Conservation (phyloP, 805 yeast genomes). For the Dipodascopsis tothii region DNA sequence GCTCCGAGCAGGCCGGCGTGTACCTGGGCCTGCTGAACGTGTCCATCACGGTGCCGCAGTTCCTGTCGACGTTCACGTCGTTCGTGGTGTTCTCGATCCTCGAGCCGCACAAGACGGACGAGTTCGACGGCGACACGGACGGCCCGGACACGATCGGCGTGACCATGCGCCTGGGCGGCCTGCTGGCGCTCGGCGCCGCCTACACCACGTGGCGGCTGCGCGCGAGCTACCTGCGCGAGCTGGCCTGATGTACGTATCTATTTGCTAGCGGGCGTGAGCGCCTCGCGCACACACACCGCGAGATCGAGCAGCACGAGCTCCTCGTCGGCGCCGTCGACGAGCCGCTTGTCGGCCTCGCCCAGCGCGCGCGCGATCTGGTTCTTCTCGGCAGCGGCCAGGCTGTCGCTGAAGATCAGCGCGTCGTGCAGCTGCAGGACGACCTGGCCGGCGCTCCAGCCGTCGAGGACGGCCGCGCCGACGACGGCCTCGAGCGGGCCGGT, state of each 20-base stretch:
- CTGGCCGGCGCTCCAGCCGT: conserved; percentile 77
- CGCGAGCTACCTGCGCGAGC: not conserved
- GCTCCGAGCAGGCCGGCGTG: conserved; percentile 31
- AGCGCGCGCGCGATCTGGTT: conserved; percentile 55
- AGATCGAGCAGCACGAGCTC: conserved; percentile 66
- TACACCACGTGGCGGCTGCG: conserved; percentile 23
- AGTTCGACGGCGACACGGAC: conserved; percentile 25
- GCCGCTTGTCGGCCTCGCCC: conserved; percentile 65
- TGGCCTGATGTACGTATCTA: not conserved
- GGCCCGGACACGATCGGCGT: conserved; percentile 30
- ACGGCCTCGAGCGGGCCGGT: conserved; percentile 26
- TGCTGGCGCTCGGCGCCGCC: conserved; percentile 33
- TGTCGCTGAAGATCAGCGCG: conserved; percentile 49
- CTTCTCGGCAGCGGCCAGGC: conserved; percentile 47
- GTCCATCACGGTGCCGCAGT: conserved; percentile 36
- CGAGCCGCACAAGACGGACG: conserved; percentile 18
- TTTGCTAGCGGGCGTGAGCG: no score
- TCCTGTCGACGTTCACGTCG: conserved; percentile 35
- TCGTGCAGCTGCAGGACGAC: conserved; percentile 67
- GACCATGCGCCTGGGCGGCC: conserved; percentile 34
- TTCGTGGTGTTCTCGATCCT: conserved; percentile 31
- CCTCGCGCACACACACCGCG: conserved; percentile 8
- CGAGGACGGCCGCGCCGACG: conserved; percentile 48
- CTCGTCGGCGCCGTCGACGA: conserved; percentile 84
- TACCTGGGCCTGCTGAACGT: conserved; percentile 37